phyloP scores from a whole-genome alignment of 83 land plant species.

The Diphasiastrum complanatum region DNA sequence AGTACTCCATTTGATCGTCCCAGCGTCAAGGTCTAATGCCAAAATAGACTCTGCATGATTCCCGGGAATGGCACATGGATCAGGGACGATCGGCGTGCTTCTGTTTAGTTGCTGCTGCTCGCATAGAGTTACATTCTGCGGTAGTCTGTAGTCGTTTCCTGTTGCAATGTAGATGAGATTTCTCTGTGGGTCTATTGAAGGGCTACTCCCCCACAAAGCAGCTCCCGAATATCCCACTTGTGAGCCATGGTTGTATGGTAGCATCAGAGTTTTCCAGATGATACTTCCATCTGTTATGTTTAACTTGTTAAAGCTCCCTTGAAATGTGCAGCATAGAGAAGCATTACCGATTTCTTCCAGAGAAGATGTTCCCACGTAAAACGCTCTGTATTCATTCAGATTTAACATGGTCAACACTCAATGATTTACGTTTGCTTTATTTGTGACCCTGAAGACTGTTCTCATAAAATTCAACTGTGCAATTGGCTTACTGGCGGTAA shows the following conservation, averaged over 20 bases:
- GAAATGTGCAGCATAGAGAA: conserved; percentile 8
- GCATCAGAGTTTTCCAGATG: conserved; percentile 1
- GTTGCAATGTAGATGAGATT: conserved; percentile 2
- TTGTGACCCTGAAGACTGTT: not conserved
- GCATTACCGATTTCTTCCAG: not conserved
- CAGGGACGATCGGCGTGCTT: not conserved
- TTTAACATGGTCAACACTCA: not conserved
- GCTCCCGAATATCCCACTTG: not conserved
- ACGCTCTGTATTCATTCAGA: not conserved
- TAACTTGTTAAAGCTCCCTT: conserved; percentile 5
- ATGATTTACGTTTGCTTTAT: not conserved
- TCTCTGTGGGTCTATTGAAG: not conserved
- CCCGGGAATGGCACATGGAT: not conserved
- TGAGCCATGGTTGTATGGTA: conserved; percentile 2
- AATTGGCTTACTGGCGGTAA: no score
- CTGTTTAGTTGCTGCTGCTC: not conserved
- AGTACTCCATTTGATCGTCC: not conserved
- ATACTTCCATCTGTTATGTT: not conserved
- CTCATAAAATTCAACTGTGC: not conserved
- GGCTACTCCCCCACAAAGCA: conserved; percentile 10
- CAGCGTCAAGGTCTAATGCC: conserved; percentile 6
- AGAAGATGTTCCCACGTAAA: conserved; percentile 5
- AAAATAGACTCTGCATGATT: not conserved
- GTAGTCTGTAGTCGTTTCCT: not conserved
- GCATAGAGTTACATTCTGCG: not conserved